Percentiles rank a stretch among this genome's conserved stretches.
Evolutionary conservation across 2,329 filamentous ascomycete genomes (phyloP).

Genomic region (Beauveria scarabaeidicola): DNA sequence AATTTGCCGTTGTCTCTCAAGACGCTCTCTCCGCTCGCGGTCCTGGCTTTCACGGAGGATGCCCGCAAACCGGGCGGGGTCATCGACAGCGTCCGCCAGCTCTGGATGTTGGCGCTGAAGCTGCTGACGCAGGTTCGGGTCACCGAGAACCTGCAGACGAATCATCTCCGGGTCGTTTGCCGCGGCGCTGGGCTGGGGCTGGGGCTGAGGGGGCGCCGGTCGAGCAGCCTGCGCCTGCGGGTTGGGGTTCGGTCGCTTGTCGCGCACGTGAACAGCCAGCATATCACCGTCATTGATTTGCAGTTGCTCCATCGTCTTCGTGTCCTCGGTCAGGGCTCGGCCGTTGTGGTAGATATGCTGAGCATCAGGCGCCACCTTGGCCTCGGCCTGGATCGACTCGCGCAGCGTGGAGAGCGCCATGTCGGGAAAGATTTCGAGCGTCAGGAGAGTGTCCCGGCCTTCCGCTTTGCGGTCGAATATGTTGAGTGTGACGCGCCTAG

Average conservation of each 20-base stretch:
- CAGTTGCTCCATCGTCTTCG: conserved; percentile 72
- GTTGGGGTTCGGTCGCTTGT: conserved; percentile 31
- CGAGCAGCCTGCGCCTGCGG: conserved; percentile 28
- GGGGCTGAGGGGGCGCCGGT: conserved; percentile 25
- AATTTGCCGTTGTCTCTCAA: conserved; percentile 74
- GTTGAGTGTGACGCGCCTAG: conserved; percentile 79
- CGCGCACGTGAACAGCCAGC: conserved; percentile 74
- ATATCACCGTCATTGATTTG: conserved; percentile 84
- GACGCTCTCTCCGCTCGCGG: conserved; percentile 62
- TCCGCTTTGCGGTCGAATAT: conserved; percentile 65
- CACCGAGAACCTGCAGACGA: conserved; percentile 72
- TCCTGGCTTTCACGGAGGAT: conserved; percentile 60
- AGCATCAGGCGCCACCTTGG: conserved; percentile 58
- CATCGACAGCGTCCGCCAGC: conserved; percentile 66
- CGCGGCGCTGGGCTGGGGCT: conserved; percentile 22
- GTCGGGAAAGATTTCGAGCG: conserved; percentile 71
- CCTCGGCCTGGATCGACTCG: conserved; percentile 79
- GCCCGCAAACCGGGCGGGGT: conserved; percentile 67
- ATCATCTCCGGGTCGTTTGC: conserved; percentile 69
- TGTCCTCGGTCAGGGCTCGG: conserved; percentile 64
- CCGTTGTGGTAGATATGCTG: conserved; percentile 92
- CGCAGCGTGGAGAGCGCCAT: conserved; percentile 82
- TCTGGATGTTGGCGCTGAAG: conserved; percentile 66
- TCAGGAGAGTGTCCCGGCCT: conserved; percentile 65
- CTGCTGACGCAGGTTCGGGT: conserved; percentile 63